Base-by-base conservation (phyloP, 2,329 filamentous ascomycete species). In the Fusarium concolor region DNA sequence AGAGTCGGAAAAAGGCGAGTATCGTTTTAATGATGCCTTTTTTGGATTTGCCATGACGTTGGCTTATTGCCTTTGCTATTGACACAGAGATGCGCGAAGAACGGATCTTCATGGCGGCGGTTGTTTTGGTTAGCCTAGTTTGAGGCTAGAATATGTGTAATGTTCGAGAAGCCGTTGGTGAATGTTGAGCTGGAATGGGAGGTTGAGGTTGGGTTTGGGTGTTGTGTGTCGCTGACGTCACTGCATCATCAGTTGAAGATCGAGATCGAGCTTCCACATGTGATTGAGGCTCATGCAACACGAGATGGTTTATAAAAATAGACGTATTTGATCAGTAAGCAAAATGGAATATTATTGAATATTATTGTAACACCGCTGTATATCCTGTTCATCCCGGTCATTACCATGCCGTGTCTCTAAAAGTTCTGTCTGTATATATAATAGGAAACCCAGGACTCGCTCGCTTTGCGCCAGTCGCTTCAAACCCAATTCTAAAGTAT, bases 71-170 rank as follows among this genome's bases (percentile, higher is more conserved):
- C 33, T 85, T 85, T 14, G 88, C 75, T 3, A 90, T 79, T 24
- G 86, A 88, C 5, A 86, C 86, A 0, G 88, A 88, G 17, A 90
- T 81, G 3, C 86, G 71, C 6, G 70, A 71, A 15, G 76, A 71
- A 37, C 75, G 75, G 20, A 78, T 78, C 63, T 76, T 72, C 76
- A 78, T 78, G n/a, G 24, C 35, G 35, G 29, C 38, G 29, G 14
- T 24, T 12, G 28, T 22, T 43, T 35, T 45, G 37, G 31, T 7
- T 49, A 37, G 6, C 4, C 55, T 47, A 35, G 39, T 24, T 59
- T 38, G 28, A 26, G n/a, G 33, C 54, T 59, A 49, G 38, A 49
- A 50, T 43, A 20, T 31, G 14, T 10, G 20, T 42, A 3, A 28
- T 47, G 44, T 63, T 67, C 17, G 63, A 59, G 43, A 68, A 51